Evolutionary conservation across 768 basidiomycete genomes (phyloP).

Genomic region (Rhodotorula sphaerocarpa): DNA sequence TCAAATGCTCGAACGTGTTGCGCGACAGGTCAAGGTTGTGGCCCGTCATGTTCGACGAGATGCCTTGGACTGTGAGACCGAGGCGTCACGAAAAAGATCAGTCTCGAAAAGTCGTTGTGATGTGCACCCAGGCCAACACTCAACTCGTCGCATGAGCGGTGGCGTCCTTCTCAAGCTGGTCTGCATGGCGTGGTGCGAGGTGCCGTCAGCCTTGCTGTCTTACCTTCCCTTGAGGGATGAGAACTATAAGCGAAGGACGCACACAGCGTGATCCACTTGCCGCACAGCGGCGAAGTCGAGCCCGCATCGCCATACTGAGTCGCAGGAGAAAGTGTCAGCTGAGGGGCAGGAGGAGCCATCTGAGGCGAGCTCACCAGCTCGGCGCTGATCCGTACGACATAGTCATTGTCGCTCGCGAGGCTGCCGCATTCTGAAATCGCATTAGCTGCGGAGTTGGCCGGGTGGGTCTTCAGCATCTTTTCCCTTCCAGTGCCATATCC

Average conservation of each 20-base stretch:
- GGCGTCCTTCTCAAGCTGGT: conserved; percentile 17
- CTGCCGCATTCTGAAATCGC: background rate
- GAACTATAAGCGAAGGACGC: too few species aligned
- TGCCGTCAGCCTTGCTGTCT: too few species aligned
- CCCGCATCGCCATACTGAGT: conserved; percentile 8
- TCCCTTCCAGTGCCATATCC: too few species aligned
- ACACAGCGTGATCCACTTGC: conserved; percentile 18
- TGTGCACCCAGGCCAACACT: too few species aligned
- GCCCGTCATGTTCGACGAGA: conserved; percentile 7
- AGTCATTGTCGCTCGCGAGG: conserved; percentile 16
- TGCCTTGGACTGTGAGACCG: conserved; percentile 7
- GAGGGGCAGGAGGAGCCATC: background rate
- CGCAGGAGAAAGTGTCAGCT: background rate
- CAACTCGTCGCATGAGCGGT: conserved; percentile 16
- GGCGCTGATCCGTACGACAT: conserved; percentile 8
- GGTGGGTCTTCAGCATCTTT: too few species aligned
- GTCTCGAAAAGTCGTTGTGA: too few species aligned
- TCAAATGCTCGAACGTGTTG: conserved; percentile 3
- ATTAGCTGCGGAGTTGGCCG: background rate
- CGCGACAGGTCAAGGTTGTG: conserved; percentile 7
- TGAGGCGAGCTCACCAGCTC: conserved; percentile 16
- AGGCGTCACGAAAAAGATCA: background rate
- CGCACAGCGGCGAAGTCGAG: conserved; percentile 6
- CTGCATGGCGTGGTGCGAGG: too few species aligned
- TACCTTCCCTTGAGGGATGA: too few species aligned